Conservation (phyloP, 495 filamentous ascomycete genomes). For the Ramalina intermedia region DNA sequence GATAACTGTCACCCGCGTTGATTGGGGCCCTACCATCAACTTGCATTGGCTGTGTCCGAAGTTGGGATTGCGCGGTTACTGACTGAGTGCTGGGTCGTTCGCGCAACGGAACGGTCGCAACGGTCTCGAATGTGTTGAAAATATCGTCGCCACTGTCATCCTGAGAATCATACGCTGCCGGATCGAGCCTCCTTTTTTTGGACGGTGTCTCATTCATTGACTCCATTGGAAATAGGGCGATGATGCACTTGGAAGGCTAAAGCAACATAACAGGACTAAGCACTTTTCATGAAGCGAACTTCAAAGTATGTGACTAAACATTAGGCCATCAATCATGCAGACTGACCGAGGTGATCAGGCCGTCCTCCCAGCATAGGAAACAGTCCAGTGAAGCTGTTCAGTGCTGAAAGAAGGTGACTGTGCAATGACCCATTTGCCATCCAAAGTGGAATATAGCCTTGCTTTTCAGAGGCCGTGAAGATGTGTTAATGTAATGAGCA, state of each 20-base stretch:
- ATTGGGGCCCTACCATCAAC: too few relatives aligned
- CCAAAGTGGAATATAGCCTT: too few relatives aligned
- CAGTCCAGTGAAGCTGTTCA: neutral
- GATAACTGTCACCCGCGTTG: too few relatives aligned
- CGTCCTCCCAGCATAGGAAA: neutral
- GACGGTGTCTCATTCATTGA: constrained; percentile 32
- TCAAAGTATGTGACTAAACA: too few relatives aligned
- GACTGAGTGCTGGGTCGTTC: constrained; percentile 23
- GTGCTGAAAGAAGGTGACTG: too few relatives aligned
- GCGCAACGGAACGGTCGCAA: constrained; percentile 42
- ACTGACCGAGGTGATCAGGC: too few relatives aligned
- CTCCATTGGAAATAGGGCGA: constrained; percentile 17
- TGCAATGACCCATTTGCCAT: too few relatives aligned
- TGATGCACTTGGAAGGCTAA: neutral
- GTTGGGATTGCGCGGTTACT: constrained; percentile 59
- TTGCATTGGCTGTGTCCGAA: constrained; percentile 14
- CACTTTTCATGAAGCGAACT: too few relatives aligned
- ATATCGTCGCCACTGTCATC: constrained; percentile 42
- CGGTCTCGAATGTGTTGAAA: constrained; percentile 39
- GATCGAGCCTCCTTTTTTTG: constrained; percentile 30
- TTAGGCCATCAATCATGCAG: too few relatives aligned
- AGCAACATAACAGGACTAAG: too few relatives aligned
- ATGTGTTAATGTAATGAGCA: neutral
- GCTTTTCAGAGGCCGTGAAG: too few relatives aligned
- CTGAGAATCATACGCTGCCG: constrained; percentile 24